Evolutionary conservation across 2,329 filamentous ascomycete genomes (phyloP).

Genomic region (Dactylellina parvicollis): DNA sequence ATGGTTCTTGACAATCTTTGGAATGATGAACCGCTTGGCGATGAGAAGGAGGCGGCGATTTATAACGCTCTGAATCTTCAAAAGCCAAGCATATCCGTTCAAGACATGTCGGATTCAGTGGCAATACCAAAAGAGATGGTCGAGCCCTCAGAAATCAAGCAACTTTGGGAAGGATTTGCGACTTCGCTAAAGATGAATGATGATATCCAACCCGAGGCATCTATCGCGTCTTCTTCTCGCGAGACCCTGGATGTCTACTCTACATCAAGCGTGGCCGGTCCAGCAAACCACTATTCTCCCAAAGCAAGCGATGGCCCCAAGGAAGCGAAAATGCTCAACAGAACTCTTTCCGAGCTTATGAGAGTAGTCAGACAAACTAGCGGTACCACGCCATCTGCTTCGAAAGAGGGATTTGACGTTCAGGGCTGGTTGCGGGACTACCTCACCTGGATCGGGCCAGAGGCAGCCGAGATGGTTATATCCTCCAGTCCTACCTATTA

Average conservation of each 20-base stretch:
- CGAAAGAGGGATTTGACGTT: conserved; percentile 21
- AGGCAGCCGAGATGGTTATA: conserved; percentile 18
- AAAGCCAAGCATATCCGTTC: background rate
- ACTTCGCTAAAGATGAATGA: conserved; percentile 36
- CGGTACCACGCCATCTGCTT: conserved; percentile 1
- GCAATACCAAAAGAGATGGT: background rate
- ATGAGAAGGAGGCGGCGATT: background rate
- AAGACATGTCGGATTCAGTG: background rate
- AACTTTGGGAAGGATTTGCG: conserved; percentile 42
- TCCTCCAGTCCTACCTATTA: conserved; percentile 26
- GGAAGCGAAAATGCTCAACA: conserved; percentile 17
- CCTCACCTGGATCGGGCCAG: conserved; percentile 8
- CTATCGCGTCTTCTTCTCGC: background rate
- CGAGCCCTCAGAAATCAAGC: conserved; percentile 26
- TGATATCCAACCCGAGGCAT: conserved; percentile 26
- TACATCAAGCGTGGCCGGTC: background rate
- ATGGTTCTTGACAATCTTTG: conserved; percentile 2
- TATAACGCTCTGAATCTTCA: background rate
- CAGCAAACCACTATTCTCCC: background rate
- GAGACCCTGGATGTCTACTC: conserved; percentile 3
- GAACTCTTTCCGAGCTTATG: conserved; percentile 32
- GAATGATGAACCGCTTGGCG: background rate
- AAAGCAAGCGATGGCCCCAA: background rate
- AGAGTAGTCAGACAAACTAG: conserved; percentile 33
- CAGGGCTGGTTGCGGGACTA: conserved; percentile 26